Conservation (phyloP, 108 stramenopile genomes). For the Mediolabrus comicus region DNA sequence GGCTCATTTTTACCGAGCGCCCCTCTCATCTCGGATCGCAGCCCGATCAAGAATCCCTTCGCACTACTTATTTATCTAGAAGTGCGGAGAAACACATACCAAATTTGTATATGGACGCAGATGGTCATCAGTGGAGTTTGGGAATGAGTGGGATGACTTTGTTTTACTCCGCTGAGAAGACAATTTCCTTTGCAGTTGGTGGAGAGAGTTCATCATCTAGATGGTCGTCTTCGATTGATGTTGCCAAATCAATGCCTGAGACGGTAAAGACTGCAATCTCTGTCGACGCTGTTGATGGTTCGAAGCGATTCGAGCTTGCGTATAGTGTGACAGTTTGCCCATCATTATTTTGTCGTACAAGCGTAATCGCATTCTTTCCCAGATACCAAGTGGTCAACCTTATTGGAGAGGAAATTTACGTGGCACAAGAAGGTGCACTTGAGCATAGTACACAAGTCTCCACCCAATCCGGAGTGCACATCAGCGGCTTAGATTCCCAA, state of each 20-base stretch:
- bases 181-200: constrained; percentile 63
- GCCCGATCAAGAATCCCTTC: constrained; percentile 57
- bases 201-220: constrained; percentile 38
- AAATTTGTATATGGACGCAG: constrained; percentile 45
- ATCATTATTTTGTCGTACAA: constrained; percentile 65
- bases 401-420: constrained; percentile 48
- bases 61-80: constrained; percentile 52
- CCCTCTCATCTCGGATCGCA: constrained; percentile 56
- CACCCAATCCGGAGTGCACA: constrained; percentile 58
- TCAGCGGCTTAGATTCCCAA: constrained; percentile 65
- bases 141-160: constrained; percentile 74
- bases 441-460: constrained; percentile 44
- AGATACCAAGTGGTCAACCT: constrained; percentile 78
- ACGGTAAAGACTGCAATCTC: constrained; percentile 49
- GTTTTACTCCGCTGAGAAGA: constrained; percentile 61
- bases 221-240: constrained; percentile 69
- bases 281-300: constrained; percentile 60
- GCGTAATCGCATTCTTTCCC: constrained; percentile 63
- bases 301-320: constrained; percentile 68
- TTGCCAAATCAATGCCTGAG: constrained; percentile 77
- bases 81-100: constrained; percentile 26
- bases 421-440: constrained; percentile 72
- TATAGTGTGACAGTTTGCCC: constrained; percentile 66
- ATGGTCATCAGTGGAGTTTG: constrained; percentile 74
- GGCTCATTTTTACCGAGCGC: constrained; percentile 69